A percentile compares a stretch with the other conserved stretches of the same genome.
phyloP scores from a whole-genome alignment of 495 filamentous ascomycete species.

The Penicillium verhagenii region DNA sequence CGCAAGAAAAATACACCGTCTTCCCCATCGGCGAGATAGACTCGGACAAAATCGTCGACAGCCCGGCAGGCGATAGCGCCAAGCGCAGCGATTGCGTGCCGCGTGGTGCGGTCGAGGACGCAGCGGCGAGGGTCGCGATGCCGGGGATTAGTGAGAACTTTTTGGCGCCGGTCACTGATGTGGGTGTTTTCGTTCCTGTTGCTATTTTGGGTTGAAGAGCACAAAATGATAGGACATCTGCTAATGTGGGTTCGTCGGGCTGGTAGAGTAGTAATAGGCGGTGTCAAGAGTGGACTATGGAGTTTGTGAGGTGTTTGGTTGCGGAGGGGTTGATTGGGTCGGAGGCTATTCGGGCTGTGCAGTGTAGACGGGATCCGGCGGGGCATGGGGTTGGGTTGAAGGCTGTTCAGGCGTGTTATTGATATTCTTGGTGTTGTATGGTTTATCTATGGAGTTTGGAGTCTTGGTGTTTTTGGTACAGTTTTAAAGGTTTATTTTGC shows the following conservation, averaged over 20 bases:
- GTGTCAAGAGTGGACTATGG: constrained; percentile 41
- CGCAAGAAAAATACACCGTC: constrained; percentile 9
- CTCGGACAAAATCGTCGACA: constrained; percentile 24
- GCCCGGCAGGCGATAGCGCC: background rate
- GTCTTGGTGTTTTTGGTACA: background rate
- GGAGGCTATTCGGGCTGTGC: constrained; percentile 29
- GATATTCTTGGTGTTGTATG: no score
- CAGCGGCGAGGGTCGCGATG: constrained; percentile 27
- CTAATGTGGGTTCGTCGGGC: no score
- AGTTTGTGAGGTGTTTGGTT: constrained; percentile 32
- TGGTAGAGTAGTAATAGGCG: constrained; percentile 30
- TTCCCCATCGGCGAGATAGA: constrained; percentile 25
- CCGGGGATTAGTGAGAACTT: constrained; percentile 36
- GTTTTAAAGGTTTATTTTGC: no score
- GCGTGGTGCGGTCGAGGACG: constrained; percentile 26
- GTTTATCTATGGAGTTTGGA: no score
- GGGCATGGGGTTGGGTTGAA: constrained; percentile 29
- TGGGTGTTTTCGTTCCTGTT: constrained; percentile 4
- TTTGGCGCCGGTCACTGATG: constrained; percentile 36
- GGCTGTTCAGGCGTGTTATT: no score
- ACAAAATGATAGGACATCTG: no score
- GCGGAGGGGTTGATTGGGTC: constrained; percentile 20
- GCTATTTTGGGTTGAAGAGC: background rate
- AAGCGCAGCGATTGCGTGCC: constrained; percentile 22
- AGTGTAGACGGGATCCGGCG: constrained; percentile 34